A percentile compares a stretch with the other conserved stretches of the same genome.
These are phyloP conservation scores for Trypanosoma cruzi DNA, from an alignment of 208 protist genomes.

Conservation along the genomic window DNA sequence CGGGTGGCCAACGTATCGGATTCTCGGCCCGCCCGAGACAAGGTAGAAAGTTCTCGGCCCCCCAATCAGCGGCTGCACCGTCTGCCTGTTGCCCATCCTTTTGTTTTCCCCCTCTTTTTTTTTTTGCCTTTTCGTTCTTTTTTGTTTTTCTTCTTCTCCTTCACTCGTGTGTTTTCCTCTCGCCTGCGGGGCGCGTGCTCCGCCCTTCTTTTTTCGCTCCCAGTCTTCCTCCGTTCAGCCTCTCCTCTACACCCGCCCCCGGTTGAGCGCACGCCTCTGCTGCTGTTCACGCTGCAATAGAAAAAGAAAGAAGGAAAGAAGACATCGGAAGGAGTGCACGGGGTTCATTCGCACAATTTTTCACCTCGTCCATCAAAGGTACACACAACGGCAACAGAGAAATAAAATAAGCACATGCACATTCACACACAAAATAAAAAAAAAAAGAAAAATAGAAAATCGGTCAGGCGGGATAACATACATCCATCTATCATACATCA, in stretches of 20 bases:
- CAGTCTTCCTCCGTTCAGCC: too few species aligned
- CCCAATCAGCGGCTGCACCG: background rate
- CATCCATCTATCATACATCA: constrained; percentile 5
- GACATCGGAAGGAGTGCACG: background rate
- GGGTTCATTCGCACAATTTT: too few species aligned
- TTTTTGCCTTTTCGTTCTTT: constrained; percentile 10
- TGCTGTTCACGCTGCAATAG: too few species aligned
- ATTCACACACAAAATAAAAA: constrained; percentile 5
- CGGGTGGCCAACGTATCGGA: constrained; percentile 42
- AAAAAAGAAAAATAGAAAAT: constrained; percentile 10
- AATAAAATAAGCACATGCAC: background rate
- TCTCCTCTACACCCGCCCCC: background rate
- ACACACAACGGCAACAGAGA: background rate
- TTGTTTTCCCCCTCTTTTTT: too few species aligned
- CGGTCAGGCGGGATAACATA: background rate
- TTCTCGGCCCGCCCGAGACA: constrained; percentile 57
- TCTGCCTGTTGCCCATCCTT: constrained; percentile 22
- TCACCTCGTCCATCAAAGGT: too few species aligned
- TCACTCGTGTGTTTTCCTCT: background rate
- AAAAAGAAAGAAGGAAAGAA: too few species aligned
- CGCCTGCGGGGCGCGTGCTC: background rate
- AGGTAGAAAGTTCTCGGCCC: constrained; percentile 61
- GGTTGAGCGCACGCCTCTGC: background rate
- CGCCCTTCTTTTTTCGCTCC: background rate
- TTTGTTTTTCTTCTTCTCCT: constrained; percentile 1